Conservation (phyloP, 768 basidiomycete genomes). For the Termitomyces sp. region DNA sequence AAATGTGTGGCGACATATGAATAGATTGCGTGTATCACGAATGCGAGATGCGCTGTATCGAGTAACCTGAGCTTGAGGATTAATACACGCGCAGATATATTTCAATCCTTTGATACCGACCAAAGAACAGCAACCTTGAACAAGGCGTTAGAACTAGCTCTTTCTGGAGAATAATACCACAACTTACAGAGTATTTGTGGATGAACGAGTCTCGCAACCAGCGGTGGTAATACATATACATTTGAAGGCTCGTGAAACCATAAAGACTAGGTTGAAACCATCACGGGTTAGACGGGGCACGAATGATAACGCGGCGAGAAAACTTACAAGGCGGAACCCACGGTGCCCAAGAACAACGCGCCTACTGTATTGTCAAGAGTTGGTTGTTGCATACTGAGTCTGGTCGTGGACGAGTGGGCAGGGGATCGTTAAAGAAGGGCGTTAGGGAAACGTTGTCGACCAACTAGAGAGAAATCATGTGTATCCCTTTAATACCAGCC, state of each 20-base stretch:
- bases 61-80: conserved; percentile 15
- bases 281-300: neutral
- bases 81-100: neutral
- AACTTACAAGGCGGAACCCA: conserved; percentile 29
- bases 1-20: conserved; percentile 19
- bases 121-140: conserved; percentile 29
- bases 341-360: conserved; percentile 28
- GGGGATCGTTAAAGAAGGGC: neutral
- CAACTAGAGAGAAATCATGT: neutral
- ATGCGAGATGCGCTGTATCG: conserved; percentile 21
- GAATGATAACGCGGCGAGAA: neutral
- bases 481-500: neutral
- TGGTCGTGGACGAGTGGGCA: conserved; percentile 2
- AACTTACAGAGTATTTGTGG: conserved; percentile 31
- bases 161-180: neutral
- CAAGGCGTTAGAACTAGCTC: neutral
- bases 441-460: neutral
- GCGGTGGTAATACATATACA: conserved; percentile 34
- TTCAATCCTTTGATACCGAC: conserved; percentile 11
- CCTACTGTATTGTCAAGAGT: conserved; percentile 36
- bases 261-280: conserved; percentile 22
- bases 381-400: conserved; percentile 18
- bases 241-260: conserved; percentile 32
- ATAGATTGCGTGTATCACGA: conserved; percentile 23
- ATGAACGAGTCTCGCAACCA: conserved; percentile 28